Percentiles rank a stretch among this genome's conserved stretches.
Evolutionary conservation across 225 moss, liverwort and hornwort genomes (phyloP).

Genomic region (Straminergon stramineum): DNA sequence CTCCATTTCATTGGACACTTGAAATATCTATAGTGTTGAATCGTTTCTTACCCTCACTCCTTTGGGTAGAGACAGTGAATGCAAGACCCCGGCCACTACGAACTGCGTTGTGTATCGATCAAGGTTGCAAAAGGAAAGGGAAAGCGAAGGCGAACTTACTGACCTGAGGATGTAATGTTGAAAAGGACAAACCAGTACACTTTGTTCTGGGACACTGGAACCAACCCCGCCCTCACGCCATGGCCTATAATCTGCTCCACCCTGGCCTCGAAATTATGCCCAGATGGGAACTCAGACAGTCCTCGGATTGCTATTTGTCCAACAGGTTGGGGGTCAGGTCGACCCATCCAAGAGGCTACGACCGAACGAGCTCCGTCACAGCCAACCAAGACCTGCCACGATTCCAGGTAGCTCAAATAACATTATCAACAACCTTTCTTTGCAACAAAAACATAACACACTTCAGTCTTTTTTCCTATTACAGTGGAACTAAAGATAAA

Average conservation of each 20-base stretch:
- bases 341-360: conserved; percentile 39
- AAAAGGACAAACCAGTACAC: conserved; percentile 44
- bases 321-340: conserved; percentile 27
- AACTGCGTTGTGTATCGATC: background rate
- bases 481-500: background rate
- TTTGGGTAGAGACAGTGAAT: background rate
- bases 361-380: conserved; percentile 48
- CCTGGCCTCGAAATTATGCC: conserved; percentile 12
- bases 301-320: conserved; percentile 45
- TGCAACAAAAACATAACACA: background rate
- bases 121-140: background rate
- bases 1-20: background rate
- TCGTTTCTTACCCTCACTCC: background rate
- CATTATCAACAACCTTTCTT: background rate
- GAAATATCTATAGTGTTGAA: background rate
- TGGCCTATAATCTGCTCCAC: conserved; percentile 35
- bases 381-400: conserved; percentile 43
- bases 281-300: conserved; percentile 20
- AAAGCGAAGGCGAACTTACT: background rate
- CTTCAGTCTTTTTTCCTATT: background rate
- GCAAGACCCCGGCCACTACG: background rate
- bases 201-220: conserved; percentile 24
- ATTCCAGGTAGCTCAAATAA: background rate
- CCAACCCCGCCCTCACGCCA: conserved; percentile 32
- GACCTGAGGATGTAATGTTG: conserved; percentile 26